Conservation (phyloP, 768 basidiomycete genomes). For the Dictyophora rubrovolvata region DNA sequence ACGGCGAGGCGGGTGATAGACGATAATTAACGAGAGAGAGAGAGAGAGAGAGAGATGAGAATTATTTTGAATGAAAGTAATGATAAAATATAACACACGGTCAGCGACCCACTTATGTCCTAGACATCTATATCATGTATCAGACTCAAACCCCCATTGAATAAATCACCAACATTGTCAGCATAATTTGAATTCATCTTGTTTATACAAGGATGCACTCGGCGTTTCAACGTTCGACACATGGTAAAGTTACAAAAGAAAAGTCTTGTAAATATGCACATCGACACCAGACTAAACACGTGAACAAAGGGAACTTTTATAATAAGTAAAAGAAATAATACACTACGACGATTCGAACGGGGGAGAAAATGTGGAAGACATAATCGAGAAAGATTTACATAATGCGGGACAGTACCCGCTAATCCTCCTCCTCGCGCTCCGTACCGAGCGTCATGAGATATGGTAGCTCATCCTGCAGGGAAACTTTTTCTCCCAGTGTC, state of each 20-base stretch:
- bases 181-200: too few species aligned
- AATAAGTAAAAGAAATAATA: background rate
- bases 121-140: too few species aligned
- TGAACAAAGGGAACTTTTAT: background rate
- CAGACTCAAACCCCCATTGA: too few species aligned
- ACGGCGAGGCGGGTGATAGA: background rate
- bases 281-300: background rate
- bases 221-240: too few species aligned
- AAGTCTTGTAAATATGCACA: background rate
- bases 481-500: constrained; percentile 50
- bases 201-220: too few species aligned
- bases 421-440: background rate
- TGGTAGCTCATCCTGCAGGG: constrained; percentile 49
- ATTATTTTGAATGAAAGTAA: background rate
- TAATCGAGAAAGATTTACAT: background rate
- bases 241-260: too few species aligned
- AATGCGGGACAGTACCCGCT: background rate
- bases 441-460: constrained; percentile 35
- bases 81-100: background rate
- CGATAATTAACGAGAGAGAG: background rate
- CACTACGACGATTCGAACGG: background rate
- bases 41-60: too few species aligned
- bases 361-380: background rate
- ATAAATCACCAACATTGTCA: too few species aligned
- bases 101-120: too few species aligned